Percentiles rank a stretch among this genome's conserved stretches.
These are phyloP conservation scores for Oryza nivara DNA, from an alignment of 176 grass and related monocot genomes.

Conservation along the genomic window DNA sequence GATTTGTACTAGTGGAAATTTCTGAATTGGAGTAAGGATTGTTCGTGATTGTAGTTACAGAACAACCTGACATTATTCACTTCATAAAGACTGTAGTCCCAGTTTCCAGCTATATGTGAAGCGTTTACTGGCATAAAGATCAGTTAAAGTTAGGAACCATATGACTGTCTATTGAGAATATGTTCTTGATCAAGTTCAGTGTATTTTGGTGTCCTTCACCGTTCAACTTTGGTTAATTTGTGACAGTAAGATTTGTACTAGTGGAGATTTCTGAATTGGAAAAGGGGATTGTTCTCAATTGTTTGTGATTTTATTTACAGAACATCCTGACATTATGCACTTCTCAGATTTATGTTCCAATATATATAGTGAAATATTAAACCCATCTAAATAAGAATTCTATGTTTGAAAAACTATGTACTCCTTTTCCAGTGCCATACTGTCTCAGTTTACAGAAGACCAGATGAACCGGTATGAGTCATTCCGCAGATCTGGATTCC, in stretches of 20 bases:
- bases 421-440: constrained; percentile 61
- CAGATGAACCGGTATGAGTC: constrained; percentile 94
- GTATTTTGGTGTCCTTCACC: neutral
- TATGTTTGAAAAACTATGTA: constrained; percentile 9
- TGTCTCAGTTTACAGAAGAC: constrained; percentile 73
- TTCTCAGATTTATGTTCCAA: neutral
- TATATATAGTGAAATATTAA: neutral
- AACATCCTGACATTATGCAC: neutral
- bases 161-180: neutral
- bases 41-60: too few relatives aligned
- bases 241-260: too few relatives aligned
- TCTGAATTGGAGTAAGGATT: neutral
- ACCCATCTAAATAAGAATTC: neutral
- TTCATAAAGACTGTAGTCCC: too few relatives aligned
- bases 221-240: neutral
- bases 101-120: neutral
- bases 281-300: neutral
- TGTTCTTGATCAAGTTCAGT: neutral
- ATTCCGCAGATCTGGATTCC: constrained; percentile 81
- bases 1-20: neutral
- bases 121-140: neutral
- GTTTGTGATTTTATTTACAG: neutral
- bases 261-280: neutral
- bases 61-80: neutral
- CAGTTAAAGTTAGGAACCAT: neutral